Evolutionary conservation across 495 filamentous ascomycete genomes (phyloP).

Genomic region (Cetradonia linearis): DNA sequence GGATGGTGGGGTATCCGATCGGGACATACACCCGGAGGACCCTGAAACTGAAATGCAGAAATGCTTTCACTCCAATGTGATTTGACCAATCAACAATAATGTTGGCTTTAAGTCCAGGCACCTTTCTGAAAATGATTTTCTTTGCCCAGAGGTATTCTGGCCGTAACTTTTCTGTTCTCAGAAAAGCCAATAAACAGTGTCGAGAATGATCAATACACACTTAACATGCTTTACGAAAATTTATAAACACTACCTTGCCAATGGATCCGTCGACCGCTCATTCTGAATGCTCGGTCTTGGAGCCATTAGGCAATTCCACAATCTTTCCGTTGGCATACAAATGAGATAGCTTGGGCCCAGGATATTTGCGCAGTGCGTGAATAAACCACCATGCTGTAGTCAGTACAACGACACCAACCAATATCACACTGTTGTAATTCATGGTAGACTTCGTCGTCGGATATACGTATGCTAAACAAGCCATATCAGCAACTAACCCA

Average conservation of each 20-base stretch:
- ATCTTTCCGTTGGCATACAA: constrained; percentile 32
- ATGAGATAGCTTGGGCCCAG: constrained; percentile 46
- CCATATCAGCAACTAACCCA: background rate
- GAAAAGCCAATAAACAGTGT: background rate
- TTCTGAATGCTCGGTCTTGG: constrained; percentile 9
- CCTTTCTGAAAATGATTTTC: background rate
- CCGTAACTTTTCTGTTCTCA: background rate
- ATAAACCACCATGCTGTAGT: constrained; percentile 51
- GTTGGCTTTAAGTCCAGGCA: background rate
- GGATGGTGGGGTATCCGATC: background rate
- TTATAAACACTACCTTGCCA: background rate
- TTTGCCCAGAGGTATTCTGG: too few species aligned
- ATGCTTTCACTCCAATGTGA: background rate
- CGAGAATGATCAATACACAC: background rate
- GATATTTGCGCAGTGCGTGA: constrained; percentile 44
- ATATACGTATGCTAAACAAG: constrained; percentile 36
- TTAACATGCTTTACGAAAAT: background rate
- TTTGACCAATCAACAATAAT: background rate
- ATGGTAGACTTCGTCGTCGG: constrained; percentile 48
- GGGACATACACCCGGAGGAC: background rate
- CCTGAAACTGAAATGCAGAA: background rate
- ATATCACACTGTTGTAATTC: constrained; percentile 64
- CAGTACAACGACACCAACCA: constrained; percentile 39
- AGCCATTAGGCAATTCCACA: constrained; percentile 17
- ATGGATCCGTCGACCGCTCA: background rate